Base-by-base conservation (phyloP, 805 yeast genomes). In the Lipomyces yamanashiensis region DNA sequence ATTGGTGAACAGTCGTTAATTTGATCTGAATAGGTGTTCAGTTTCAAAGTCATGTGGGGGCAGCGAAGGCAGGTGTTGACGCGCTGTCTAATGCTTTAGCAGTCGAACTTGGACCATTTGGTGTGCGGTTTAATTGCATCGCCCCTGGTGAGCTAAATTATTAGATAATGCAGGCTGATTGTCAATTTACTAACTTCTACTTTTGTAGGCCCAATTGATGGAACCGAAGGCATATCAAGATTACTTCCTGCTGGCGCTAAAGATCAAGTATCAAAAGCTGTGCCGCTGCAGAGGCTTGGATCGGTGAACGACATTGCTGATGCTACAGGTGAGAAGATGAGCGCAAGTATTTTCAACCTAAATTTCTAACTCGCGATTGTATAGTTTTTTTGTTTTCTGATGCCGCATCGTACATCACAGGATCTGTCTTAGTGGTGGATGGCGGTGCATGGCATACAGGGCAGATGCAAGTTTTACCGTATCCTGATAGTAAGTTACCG, bases 31-130 rank as follows among this genome's bases (percentile, higher is more conserved):
- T 37, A 53, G 65, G 65, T 7, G 62, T 63, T 36, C 96, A 97
- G 13, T 86, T 88, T 78, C 98, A 93, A 77, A 72, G 86, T 6
- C 98, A 93, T 72, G 97, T 92, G 2, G 88, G 92, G 6, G 97
- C 98, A 0, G 98, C 98, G 2, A 93, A 93, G 77, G 97, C 98
- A 0, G 98, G 97, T 33, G 82, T 93, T 48, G 98, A 93, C 74
- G 96, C 97, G 2, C 79, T 92, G 43, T 85, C 90, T 34, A 86
- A 88, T 68, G 87, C 92, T 1, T 77, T 92, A 63, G 96, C 97
- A 1, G 95, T 92, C 6, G 98, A 92, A 76, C 80, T 90, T 59
- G 98, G 98, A 0, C 96, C 97, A 1, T 74, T 90, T 60, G 98
- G 98, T 5, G 82, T 92, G 50, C 83, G 95, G 61, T 83, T 86